A percentile compares a stretch with the other conserved stretches of the same genome.
These are phyloP conservation scores for Didymellaceae sp. DNA, from an alignment of 2,329 filamentous ascomycete species.

Conservation along the genomic window DNA sequence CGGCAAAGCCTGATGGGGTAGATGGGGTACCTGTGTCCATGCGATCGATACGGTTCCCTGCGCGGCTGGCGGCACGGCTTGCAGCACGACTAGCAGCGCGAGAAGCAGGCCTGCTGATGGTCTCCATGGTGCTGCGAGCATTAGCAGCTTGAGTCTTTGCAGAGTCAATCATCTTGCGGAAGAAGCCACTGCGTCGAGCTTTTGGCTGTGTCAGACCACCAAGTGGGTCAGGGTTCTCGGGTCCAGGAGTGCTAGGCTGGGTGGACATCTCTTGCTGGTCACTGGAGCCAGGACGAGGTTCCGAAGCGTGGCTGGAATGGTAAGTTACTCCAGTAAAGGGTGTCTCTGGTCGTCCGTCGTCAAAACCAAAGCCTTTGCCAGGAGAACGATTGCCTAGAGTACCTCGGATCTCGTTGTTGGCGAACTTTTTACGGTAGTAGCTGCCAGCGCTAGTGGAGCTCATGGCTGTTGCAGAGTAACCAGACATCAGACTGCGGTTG, in stretches of 20 bases:
- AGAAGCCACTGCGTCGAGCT: constrained; percentile 82
- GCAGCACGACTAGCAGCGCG: constrained; percentile 49
- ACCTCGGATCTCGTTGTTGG: constrained; percentile 65
- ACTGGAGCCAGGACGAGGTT: constrained; percentile 62
- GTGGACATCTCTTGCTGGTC: constrained; percentile 41
- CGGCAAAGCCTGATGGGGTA: constrained; percentile 62
- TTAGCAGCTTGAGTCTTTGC: constrained; percentile 93
- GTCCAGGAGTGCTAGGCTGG: constrained; percentile 61
- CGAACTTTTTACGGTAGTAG: constrained; percentile 75
- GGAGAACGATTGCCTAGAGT: constrained; percentile 61
- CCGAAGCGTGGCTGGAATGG: constrained; percentile 79
- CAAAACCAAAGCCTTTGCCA: constrained; percentile 47
- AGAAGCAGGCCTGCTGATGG: constrained; percentile 52
- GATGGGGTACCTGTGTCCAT: constrained; percentile 52
- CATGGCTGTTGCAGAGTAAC: constrained; percentile 84
- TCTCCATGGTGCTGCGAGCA: constrained; percentile 81
- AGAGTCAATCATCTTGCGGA: constrained; percentile 93
- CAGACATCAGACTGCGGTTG: constrained; percentile 90
- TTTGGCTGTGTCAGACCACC: constrained; percentile 81
- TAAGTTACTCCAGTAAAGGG: constrained; percentile 81
- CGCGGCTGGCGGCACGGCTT: constrained; percentile 47
- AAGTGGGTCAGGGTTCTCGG: constrained; percentile 71
- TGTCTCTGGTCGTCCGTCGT: constrained; percentile 56
- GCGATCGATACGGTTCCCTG: constrained; percentile 30
- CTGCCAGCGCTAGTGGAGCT: constrained; percentile 96